Conservation (phyloP, 371 early-diverging fungal species). For the Nematocida homosporus region DNA sequence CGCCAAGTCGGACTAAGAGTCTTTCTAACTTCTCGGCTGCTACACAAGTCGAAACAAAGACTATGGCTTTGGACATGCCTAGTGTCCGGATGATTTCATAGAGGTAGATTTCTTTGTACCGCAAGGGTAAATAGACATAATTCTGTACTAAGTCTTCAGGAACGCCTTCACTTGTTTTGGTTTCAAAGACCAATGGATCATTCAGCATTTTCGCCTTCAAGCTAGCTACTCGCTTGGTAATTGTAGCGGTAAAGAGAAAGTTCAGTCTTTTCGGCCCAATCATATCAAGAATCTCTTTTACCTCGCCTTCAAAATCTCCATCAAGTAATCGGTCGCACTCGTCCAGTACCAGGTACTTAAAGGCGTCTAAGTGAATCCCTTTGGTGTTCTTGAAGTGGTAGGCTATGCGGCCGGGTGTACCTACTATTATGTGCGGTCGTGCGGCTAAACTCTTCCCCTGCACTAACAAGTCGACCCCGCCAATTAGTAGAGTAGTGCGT, state of each 20-base stretch:
- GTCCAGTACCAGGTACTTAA: constrained; percentile 88
- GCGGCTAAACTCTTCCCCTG: constrained; percentile 81
- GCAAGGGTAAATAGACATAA: constrained; percentile 83
- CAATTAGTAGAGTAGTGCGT: constrained; percentile 81
- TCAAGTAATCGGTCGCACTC: constrained; percentile 96
- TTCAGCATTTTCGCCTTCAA: constrained; percentile 80
- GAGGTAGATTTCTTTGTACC: constrained; percentile 81
- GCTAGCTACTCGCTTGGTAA: constrained; percentile 86
- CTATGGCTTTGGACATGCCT: constrained; percentile 75
- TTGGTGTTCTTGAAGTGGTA: constrained; percentile 83
- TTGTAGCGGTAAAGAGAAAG: constrained; percentile 90
- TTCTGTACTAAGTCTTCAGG: constrained; percentile 79
- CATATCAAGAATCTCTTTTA: constrained; percentile 80
- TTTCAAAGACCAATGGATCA: constrained; percentile 81
- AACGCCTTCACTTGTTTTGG: constrained; percentile 77
- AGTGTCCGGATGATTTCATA: constrained; percentile 69
- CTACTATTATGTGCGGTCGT: constrained; percentile 88
- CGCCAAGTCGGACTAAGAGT: constrained; percentile 79
- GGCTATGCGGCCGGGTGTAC: constrained; percentile 92
- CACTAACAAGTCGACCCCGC: constrained; percentile 83
- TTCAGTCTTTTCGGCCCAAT: constrained; percentile 87
- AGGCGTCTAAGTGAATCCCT: constrained; percentile 72
- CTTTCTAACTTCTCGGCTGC: constrained; percentile 82
- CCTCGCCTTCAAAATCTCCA: constrained; percentile 84
- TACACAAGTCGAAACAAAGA: constrained; percentile 88